Evolutionary conservation across 192 early-diverging fungal genomes (phyloP).

Genomic region (Dispira simplex): DNA sequence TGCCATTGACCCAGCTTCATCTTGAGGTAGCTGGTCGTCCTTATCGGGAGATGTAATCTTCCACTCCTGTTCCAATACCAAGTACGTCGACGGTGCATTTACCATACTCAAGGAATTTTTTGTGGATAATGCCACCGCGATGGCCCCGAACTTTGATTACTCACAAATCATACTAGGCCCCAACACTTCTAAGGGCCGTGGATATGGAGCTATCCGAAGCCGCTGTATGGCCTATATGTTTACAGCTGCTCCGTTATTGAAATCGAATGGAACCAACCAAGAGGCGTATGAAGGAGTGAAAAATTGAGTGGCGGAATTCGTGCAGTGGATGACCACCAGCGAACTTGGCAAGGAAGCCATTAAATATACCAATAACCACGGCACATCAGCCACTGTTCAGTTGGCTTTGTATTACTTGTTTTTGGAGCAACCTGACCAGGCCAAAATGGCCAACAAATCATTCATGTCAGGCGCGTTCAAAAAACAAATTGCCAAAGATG

Average conservation of each 20-base stretch:
- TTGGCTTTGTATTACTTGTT: not conserved
- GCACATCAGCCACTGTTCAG: not conserved
- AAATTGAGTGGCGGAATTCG: not conserved
- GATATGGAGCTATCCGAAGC: not conserved
- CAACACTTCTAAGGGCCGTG: not conserved
- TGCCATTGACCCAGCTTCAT: too few species aligned
- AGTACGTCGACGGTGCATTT: not conserved
- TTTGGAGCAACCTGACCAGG: not conserved
- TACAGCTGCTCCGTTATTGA: not conserved
- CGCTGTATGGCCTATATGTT: conserved; percentile 8
- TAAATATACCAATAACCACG: conserved; percentile 1
- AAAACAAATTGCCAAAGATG: not conserved
- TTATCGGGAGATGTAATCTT: too few species aligned
- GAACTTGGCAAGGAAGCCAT: conserved; percentile 1
- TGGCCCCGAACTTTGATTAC: conserved; percentile 9
- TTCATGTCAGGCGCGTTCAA: not conserved
- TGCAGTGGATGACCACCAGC: conserved; percentile 1
- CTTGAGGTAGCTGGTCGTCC: too few species aligned
- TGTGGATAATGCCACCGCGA: not conserved
- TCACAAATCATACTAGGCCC: not conserved
- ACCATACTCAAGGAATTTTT: not conserved
- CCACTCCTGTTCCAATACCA: too few species aligned
- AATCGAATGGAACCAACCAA: not conserved
- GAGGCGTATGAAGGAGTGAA: not conserved
- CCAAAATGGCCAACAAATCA: not conserved